These are phyloP conservation scores for Penicillium bovifimosum DNA, from an alignment of 495 filamentous ascomycete genomes.

Conservation along the genomic window DNA sequence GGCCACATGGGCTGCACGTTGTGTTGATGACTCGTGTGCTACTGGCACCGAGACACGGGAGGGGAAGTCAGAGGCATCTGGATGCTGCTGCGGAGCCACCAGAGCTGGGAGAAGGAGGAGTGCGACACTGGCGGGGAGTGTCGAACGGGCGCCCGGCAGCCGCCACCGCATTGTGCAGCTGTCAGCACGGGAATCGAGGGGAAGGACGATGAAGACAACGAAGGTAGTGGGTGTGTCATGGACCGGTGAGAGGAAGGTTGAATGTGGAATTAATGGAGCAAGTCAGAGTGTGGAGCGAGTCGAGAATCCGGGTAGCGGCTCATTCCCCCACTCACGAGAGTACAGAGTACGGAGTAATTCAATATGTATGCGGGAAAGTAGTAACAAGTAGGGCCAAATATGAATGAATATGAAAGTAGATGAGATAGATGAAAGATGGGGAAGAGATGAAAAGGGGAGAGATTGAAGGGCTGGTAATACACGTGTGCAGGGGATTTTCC, in stretches of 20 bases:
- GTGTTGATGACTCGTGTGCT: slow-evolving; percentile 16
- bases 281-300: slow-evolving; percentile 21
- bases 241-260: neutral
- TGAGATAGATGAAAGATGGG: neutral
- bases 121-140: slow-evolving; percentile 46
- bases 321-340: slow-evolving; percentile 23
- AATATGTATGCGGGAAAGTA: no score
- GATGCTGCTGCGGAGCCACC: slow-evolving; percentile 47
- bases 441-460: slow-evolving; percentile 1
- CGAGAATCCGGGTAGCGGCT: slow-evolving; percentile 21
- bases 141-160: slow-evolving; percentile 44
- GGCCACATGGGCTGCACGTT: slow-evolving; percentile 16
- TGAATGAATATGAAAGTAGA: neutral
- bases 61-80: slow-evolving; percentile 32
- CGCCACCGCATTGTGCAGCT: slow-evolving; percentile 44
- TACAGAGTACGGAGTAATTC: no score
- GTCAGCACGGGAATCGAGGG: slow-evolving; percentile 21
- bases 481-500: slow-evolving; percentile 12
- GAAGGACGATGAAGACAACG: neutral
- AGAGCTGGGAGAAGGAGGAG: slow-evolving; percentile 40
- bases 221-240: slow-evolving; percentile 1
- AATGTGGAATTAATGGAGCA: neutral
- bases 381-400: neutral
- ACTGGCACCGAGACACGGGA: slow-evolving; percentile 32
- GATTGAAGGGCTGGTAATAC: slow-evolving; percentile 16